Conservation (phyloP, 305 asterid species). For the Rubia balearica region DNA sequence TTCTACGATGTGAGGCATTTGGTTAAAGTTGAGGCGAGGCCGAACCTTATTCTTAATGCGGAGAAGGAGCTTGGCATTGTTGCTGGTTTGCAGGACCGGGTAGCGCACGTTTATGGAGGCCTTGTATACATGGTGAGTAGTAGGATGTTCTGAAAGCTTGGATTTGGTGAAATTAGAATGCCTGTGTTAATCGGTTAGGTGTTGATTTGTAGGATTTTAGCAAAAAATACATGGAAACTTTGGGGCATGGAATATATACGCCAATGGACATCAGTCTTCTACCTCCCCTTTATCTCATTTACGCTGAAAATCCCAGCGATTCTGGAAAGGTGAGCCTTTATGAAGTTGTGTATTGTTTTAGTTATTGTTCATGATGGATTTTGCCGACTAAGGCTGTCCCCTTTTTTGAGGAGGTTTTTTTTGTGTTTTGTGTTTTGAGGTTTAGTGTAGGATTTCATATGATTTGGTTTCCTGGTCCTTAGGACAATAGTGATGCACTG, state of each 20-base stretch:
- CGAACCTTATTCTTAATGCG: constrained; percentile 77
- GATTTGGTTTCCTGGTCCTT: not conserved
- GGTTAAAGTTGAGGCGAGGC: constrained; percentile 74
- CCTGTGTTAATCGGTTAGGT: not conserved
- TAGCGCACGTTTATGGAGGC: constrained; percentile 95
- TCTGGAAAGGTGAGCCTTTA: constrained; percentile 54
- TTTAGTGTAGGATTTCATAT: not conserved
- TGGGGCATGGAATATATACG: constrained; percentile 62
- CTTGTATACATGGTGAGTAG: constrained; percentile 56
- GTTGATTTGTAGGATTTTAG: constrained; percentile 38
- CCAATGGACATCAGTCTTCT: constrained; percentile 68
- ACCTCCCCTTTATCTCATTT: constrained; percentile 74
- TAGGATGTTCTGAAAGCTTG: not conserved
- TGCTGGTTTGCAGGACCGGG: constrained; percentile 97
- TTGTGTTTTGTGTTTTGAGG: not conserved
- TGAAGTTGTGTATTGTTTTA: not conserved
- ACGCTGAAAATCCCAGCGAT: constrained; percentile 94
- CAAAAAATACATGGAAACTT: constrained; percentile 67
- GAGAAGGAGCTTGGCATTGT: constrained; percentile 94
- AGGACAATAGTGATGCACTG: too few species aligned
- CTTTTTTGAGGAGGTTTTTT: not conserved
- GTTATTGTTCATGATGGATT: not conserved
- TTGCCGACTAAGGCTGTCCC: not conserved
- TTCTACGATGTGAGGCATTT: constrained; percentile 77
- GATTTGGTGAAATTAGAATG: not conserved